phyloP scores from a whole-genome alignment of 2,329 filamentous ascomycete species.

The Colletotrichum salicis region DNA sequence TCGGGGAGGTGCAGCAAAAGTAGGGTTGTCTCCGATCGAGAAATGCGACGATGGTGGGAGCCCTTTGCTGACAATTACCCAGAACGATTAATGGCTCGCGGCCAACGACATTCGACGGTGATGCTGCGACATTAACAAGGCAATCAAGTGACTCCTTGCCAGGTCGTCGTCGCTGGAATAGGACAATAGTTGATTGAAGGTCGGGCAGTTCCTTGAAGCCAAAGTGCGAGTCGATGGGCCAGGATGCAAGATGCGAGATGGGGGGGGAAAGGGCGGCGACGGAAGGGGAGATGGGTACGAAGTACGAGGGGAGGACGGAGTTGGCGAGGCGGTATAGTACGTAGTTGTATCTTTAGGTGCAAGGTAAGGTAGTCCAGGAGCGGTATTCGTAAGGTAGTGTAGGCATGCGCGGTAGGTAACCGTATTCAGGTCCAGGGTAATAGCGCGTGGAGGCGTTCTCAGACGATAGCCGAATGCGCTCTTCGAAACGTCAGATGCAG shows the following conservation, averaged over 20 bases:
- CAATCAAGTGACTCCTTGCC: slow-evolving; percentile 12
- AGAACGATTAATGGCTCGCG: slow-evolving; percentile 14
- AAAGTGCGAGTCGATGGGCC: not conserved
- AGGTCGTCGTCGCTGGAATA: slow-evolving; percentile 13
- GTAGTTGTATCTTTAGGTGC: slow-evolving; percentile 4
- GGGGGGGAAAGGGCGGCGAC: slow-evolving; percentile 4
- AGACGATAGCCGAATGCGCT: slow-evolving; percentile 35
- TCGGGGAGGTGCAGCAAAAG: slow-evolving; percentile 30
- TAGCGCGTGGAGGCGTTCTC: slow-evolving; percentile 32
- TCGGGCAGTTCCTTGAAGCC: slow-evolving; percentile 3
- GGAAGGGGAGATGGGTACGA: slow-evolving; percentile 3
- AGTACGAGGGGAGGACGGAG: slow-evolving; percentile 18
- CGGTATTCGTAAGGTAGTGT: not conserved
- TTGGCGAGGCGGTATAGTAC: not conserved
- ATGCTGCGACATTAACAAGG: slow-evolving; percentile 26
- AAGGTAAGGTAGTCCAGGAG: slow-evolving; percentile 5
- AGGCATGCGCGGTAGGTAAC: slow-evolving; percentile 1
- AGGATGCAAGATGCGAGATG: slow-evolving; percentile 6
- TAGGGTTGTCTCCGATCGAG: slow-evolving; percentile 21
- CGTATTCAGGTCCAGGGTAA: slow-evolving; percentile 18
- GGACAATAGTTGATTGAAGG: slow-evolving; percentile 10
- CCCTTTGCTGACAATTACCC: slow-evolving; percentile 5
- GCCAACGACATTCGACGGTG: slow-evolving; percentile 16
- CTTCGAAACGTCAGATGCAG: slow-evolving; percentile 34
- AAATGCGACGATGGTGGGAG: slow-evolving; percentile 23